These are phyloP conservation scores for Arabidopsis arenosa DNA, from an alignment of 345 rosid genomes.

Conservation along the genomic window DNA sequence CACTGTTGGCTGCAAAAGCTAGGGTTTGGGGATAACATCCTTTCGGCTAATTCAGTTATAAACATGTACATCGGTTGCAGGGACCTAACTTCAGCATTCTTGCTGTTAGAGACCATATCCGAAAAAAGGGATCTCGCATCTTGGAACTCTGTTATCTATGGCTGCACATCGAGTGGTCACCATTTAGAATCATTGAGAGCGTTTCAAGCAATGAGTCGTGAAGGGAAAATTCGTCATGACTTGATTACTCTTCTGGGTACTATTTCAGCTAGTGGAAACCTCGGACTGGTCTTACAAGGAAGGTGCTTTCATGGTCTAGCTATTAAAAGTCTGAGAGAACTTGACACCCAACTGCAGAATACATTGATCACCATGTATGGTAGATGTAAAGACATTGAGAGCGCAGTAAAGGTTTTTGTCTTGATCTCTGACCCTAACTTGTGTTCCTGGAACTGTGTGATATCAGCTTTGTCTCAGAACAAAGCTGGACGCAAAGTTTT, in stretches of 20 bases:
- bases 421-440: constrained; percentile 52
- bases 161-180: constrained; percentile 47
- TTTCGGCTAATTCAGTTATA: constrained; percentile 51
- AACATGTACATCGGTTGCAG: constrained; percentile 51
- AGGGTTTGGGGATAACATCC: constrained; percentile 48
- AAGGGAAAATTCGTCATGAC: constrained; percentile 46
- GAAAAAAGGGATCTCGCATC: constrained; percentile 46
- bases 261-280: constrained; percentile 60
- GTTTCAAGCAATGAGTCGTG: constrained; percentile 52
- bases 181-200: constrained; percentile 50
- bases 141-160: constrained; percentile 61
- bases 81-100: constrained; percentile 48
- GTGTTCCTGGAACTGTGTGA: constrained; percentile 76
- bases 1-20: constrained; percentile 58
- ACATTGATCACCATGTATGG: constrained; percentile 68
- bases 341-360: constrained; percentile 58
- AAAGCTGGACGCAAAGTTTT: constrained; percentile 58
- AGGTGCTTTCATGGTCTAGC: constrained; percentile 57
- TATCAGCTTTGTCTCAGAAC: constrained; percentile 67
- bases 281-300: constrained; percentile 50
- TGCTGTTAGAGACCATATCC: constrained; percentile 38
- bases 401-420: constrained; percentile 54
- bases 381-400: constrained; percentile 55
- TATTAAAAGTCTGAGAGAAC: constrained; percentile 49
- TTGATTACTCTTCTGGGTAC: constrained; percentile 52